Conservation (phyloP, 169 alveolate genomes). For the Cryptosporidium viatorum region DNA sequence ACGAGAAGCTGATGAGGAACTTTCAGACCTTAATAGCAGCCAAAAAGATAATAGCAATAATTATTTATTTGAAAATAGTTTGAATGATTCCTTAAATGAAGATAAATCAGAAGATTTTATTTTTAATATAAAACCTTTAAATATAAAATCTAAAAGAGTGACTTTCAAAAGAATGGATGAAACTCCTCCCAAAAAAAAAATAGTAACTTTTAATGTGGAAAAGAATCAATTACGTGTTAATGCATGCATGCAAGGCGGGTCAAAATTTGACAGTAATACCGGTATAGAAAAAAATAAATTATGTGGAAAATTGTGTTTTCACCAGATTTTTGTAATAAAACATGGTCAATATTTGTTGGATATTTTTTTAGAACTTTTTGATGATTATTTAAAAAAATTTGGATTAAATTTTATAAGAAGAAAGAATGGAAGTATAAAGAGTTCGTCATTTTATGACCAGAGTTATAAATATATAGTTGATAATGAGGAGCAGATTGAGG, state of each 20-base stretch:
- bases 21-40: neutral
- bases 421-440: neutral
- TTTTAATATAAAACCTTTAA: neutral
- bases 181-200: neutral
- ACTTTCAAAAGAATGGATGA: conserved; percentile 34
- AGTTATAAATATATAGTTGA: conserved; percentile 6
- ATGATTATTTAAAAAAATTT: conserved; percentile 16
- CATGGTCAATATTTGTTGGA: conserved; percentile 42
- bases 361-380: conserved; percentile 30
- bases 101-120: neutral
- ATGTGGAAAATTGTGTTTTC: conserved; percentile 40
- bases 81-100: neutral
- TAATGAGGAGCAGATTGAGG: neutral
- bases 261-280: neutral
- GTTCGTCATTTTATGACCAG: neutral
- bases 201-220: neutral
- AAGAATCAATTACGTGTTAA: neutral
- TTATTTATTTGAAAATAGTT: neutral
- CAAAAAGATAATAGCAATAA: neutral
- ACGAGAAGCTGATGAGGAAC: neutral
- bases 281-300: neutral
- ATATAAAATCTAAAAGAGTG: conserved; percentile 28
- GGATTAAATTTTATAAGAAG: neutral
- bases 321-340: conserved; percentile 18
- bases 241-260: neutral